Percentiles rank a stretch among this genome's conserved stretches.
These are phyloP conservation scores for Mallotus nudiflorus DNA, from an alignment of 345 rosid species.

Conservation along the genomic window DNA sequence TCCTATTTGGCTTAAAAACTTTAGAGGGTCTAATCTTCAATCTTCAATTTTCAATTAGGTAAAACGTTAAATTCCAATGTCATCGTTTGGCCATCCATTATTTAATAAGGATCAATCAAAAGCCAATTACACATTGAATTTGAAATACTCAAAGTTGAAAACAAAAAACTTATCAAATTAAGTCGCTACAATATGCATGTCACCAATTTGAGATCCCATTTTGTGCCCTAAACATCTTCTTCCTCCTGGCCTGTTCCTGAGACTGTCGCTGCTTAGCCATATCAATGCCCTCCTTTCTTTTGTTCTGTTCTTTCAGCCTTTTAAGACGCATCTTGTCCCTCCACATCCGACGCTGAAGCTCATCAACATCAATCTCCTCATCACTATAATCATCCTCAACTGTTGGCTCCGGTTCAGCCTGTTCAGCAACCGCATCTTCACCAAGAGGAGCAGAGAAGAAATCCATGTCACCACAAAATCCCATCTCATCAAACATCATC, in stretches of 20 bases:
- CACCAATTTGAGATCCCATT: conserved; percentile 83
- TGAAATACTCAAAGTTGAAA: too few relatives aligned
- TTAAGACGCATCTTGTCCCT: conserved; percentile 68
- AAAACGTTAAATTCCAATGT: too few relatives aligned
- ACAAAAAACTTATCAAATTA: too few relatives aligned
- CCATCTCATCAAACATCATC: conserved; percentile 81
- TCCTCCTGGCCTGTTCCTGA: conserved; percentile 73
- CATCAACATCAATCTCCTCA: conserved; percentile 70
- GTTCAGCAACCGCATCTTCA: conserved; percentile 45
- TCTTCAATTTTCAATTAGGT: too few relatives aligned
- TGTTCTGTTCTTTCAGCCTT: conserved; percentile 66
- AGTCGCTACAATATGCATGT: too few relatives aligned
- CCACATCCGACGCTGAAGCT: conserved; percentile 89
- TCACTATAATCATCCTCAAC: conserved; percentile 59
- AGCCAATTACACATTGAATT: too few relatives aligned
- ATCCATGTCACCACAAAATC: conserved; percentile 74
- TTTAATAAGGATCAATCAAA: too few relatives aligned
- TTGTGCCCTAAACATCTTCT: conserved; percentile 79
- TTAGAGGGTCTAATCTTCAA: too few relatives aligned
- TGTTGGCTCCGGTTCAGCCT: conserved; percentile 51
- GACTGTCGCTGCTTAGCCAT: conserved; percentile 64
- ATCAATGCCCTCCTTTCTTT: conserved; percentile 53
- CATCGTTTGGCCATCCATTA: too few relatives aligned
- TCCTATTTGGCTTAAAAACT: too few relatives aligned
- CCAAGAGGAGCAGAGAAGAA: conserved; percentile 52